phyloP scores from a whole-genome alignment of 2,329 filamentous ascomycete species.

The Arthrobotrys sinensis region DNA sequence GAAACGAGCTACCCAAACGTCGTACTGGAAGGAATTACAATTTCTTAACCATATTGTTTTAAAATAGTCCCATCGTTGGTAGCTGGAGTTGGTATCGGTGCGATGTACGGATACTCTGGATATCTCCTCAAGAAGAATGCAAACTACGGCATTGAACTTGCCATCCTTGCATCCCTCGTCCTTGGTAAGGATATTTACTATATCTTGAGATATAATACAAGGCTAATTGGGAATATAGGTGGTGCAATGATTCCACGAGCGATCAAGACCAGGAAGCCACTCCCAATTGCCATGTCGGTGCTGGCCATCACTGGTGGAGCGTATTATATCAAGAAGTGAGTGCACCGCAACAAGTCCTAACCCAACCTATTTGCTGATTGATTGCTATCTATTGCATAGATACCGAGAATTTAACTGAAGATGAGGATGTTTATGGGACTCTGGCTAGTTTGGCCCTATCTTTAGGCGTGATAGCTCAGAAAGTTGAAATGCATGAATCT shows the following conservation, averaged over 20 bases:
- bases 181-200: slow-evolving; percentile 70
- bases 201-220: neutral
- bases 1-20: neutral
- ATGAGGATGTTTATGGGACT: neutral
- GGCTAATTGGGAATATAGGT: slow-evolving; percentile 62
- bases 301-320: slow-evolving; percentile 79
- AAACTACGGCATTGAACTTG: slow-evolving; percentile 87
- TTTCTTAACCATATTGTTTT: slow-evolving; percentile 18
- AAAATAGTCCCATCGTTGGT: slow-evolving; percentile 78
- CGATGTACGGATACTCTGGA: slow-evolving; percentile 83
- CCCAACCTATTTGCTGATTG: neutral
- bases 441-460: neutral
- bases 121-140: slow-evolving; percentile 82
- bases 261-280: slow-evolving; percentile 84
- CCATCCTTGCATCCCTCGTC: slow-evolving; percentile 87
- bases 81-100: slow-evolving; percentile 86
- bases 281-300: slow-evolving; percentile 84
- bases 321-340: slow-evolving; percentile 60
- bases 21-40: neutral
- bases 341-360: neutral
- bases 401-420: slow-evolving; percentile 55
- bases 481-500: slow-evolving; percentile 33
- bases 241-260: slow-evolving; percentile 89
- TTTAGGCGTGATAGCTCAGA: neutral
- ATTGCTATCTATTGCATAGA: neutral